Conservation (phyloP, 306 rosid genomes). For the Betula pendula region DNA sequence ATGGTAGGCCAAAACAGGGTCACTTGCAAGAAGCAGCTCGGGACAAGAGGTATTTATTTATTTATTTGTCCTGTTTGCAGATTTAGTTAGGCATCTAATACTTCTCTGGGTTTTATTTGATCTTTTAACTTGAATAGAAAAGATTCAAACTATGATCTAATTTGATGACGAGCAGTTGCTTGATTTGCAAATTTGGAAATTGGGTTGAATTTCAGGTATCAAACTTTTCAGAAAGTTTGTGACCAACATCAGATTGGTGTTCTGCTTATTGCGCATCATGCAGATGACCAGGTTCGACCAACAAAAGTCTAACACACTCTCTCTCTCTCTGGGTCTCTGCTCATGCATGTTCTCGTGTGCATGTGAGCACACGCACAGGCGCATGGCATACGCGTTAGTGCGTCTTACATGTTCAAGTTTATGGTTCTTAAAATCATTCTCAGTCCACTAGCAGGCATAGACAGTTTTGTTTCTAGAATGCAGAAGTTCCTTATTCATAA, state of each 20-base stretch:
- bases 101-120: not conserved
- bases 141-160: not conserved
- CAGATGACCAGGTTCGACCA: conserved; percentile 80
- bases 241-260: conserved; percentile 59
- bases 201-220: conserved; percentile 57
- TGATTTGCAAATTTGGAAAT: conserved; percentile 4
- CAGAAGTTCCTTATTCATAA: not conserved
- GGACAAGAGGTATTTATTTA: conserved; percentile 64
- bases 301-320: not conserved
- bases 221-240: conserved; percentile 71
- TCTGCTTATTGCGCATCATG: conserved; percentile 87
- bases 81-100: not conserved
- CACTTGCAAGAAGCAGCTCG: conserved; percentile 97
- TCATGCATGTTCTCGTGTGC: not conserved
- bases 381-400: not conserved
- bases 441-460: conserved; percentile 16
- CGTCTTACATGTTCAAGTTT: not conserved
- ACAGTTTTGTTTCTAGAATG: conserved; percentile 2
- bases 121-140: not conserved
- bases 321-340: not conserved
- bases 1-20: conserved; percentile 84
- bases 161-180: not conserved
- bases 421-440: conserved; percentile 12
- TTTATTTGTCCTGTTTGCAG: not conserved
- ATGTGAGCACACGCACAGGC: not conserved